Evolutionary conservation across 345 rosid species (phyloP).

Genomic region (Firmiana major): DNA sequence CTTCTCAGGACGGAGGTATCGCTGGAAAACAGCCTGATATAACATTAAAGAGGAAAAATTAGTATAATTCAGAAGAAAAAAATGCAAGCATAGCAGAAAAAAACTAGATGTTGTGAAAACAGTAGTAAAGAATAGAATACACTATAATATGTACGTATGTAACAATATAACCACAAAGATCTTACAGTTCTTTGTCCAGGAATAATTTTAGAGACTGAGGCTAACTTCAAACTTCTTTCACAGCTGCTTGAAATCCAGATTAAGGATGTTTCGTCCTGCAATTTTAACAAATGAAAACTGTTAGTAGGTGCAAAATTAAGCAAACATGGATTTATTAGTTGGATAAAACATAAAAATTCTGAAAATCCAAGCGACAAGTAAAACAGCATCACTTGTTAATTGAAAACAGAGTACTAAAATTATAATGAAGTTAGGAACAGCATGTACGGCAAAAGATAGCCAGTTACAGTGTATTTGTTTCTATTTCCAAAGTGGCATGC

Average conservation of each 20-base stretch:
- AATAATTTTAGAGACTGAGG: conserved; percentile 73
- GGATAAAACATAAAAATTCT: not conserved
- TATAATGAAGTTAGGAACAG: not conserved
- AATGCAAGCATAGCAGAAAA: not conserved
- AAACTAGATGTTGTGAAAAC: conserved; percentile 4
- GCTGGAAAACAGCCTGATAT: conserved; percentile 80
- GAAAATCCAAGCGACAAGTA: not conserved
- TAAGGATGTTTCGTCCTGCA: conserved; percentile 86
- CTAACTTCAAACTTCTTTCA: conserved; percentile 77
- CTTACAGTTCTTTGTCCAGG: conserved; percentile 98
- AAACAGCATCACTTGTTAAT: not conserved
- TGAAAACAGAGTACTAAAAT: not conserved
- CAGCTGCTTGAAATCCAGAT: conserved; percentile 81
- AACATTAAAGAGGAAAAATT: conserved; percentile 18
- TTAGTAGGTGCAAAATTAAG: not conserved
- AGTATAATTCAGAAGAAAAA: conserved; percentile 14
- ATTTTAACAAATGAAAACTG: conserved; percentile 18
- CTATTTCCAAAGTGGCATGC: not conserved
- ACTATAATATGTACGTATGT: not conserved
- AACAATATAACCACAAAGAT: conserved; percentile 18
- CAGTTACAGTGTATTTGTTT: not conserved
- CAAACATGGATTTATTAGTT: not conserved
- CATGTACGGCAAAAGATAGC: not conserved
- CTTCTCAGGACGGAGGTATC: conserved; percentile 74
- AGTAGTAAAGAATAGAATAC: not conserved